Evolutionary conservation across 2,329 filamentous ascomycete genomes (phyloP).

Genomic region (Fusarium longipes): DNA sequence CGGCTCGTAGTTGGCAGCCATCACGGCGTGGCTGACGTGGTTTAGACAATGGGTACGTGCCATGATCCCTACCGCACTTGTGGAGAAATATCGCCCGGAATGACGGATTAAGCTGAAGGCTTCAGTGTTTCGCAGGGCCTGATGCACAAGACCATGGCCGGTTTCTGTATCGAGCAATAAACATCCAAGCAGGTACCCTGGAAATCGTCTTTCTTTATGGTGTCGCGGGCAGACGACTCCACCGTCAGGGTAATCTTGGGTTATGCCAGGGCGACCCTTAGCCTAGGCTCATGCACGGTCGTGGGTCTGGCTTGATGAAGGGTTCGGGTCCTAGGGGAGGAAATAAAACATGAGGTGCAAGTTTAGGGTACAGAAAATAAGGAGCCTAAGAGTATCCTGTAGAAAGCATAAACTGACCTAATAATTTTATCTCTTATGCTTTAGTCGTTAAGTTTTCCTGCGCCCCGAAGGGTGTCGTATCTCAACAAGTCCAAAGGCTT

Average conservation of each 20-base stretch:
- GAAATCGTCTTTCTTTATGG: constrained; percentile 40
- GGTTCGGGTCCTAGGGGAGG: too few species aligned
- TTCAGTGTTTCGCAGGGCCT: neutral
- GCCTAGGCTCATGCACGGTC: constrained; percentile 37
- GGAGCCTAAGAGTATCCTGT: too few species aligned
- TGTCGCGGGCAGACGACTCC: constrained; percentile 42
- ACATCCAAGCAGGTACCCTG: constrained; percentile 24
- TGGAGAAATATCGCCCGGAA: neutral
- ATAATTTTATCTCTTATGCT: too few species aligned
- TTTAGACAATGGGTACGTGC: neutral
- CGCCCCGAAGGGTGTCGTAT: neutral
- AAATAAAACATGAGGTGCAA: too few species aligned
- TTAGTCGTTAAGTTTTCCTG: too few species aligned
- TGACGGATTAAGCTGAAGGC: neutral
- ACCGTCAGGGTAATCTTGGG: constrained; percentile 35
- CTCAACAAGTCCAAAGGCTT: constrained; percentile 20
- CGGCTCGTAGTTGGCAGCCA: constrained; percentile 32
- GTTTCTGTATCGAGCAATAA: constrained; percentile 4
- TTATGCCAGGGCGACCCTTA: constrained; percentile 37
- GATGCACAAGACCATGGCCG: constrained; percentile 1
- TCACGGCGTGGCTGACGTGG: constrained; percentile 19
- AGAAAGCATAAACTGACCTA: too few species aligned
- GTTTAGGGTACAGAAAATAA: too few species aligned
- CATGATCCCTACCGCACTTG: constrained; percentile 19
- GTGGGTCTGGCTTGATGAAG: constrained; percentile 36